These are phyloP conservation scores for Macrolepiota dolichaula DNA, from an alignment of 768 basidiomycete genomes.

Conservation along the genomic window DNA sequence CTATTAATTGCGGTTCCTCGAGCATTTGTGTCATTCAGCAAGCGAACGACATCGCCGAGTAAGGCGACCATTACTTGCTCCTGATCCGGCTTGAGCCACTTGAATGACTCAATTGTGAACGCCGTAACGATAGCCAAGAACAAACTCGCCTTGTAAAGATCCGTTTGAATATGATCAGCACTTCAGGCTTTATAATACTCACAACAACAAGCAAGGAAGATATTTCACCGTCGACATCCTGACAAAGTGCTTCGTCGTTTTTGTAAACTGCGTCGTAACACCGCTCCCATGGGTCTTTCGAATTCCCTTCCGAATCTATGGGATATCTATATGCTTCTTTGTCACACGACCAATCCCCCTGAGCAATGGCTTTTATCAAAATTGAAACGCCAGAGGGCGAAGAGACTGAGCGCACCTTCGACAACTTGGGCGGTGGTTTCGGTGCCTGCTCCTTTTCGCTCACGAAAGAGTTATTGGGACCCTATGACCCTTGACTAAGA, in stretches of 20 bases:
- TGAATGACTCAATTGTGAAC: slow-evolving; percentile 7
- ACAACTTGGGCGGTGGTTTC: not conserved
- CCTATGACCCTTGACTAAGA: not conserved
- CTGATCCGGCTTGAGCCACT: not conserved
- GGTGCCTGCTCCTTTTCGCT: not conserved
- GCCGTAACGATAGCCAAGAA: slow-evolving; percentile 8
- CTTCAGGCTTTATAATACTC: not conserved
- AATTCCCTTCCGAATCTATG: not conserved
- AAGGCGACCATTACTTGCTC: not conserved
- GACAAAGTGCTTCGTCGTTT: slow-evolving; percentile 2
- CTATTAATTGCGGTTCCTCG: not conserved
- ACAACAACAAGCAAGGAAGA: slow-evolving; percentile 2
- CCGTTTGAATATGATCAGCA: not conserved
- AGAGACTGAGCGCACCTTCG: not conserved
- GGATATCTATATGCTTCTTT: not conserved
- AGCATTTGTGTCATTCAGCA: slow-evolving; percentile 2
- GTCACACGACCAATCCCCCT: not conserved
- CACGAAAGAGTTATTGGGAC: not conserved
- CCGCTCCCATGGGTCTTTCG: slow-evolving; percentile 3
- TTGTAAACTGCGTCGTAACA: not conserved
- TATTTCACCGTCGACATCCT: slow-evolving; percentile 4
- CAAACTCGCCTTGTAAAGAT: not conserved
- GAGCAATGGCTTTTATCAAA: no score
- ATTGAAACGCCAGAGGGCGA: not conserved
- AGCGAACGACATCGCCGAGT: not conserved